Evolutionary conservation across 495 filamentous ascomycete species (phyloP).

Genomic region (Echria macrotheca): DNA sequence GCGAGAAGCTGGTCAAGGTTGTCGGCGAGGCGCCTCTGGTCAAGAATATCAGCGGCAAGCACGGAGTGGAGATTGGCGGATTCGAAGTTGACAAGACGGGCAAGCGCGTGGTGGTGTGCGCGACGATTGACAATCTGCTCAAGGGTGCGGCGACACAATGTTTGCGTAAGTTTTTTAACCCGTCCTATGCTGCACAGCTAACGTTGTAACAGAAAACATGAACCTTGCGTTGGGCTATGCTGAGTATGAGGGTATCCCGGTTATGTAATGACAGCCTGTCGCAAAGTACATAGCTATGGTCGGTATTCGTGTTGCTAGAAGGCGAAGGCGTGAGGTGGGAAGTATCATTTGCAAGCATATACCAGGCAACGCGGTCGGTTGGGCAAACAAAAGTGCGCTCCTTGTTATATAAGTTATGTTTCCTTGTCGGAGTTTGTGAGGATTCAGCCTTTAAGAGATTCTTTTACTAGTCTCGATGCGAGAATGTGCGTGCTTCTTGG

Average conservation of each 20-base stretch:
- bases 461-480: no score
- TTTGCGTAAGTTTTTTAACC: constrained; percentile 59
- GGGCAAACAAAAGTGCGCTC: no score
- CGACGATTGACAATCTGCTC: constrained; percentile 95
- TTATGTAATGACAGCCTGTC: constrained; percentile 30
- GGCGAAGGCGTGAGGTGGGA: no score
- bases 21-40: constrained; percentile 82
- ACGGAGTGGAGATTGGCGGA: constrained; percentile 91
- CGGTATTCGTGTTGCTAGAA: no score
- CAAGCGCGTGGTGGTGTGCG: constrained; percentile 88
- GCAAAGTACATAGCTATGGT: no score
- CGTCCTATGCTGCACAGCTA: constrained; percentile 15
- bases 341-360: no score
- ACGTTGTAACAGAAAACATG: constrained; percentile 73
- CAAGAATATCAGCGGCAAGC: constrained; percentile 82
- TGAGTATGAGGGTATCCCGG: constrained; percentile 87
- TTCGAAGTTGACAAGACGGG: constrained; percentile 86
- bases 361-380: no score
- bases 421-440: no score
- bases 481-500: no score
- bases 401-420: no score
- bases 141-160: constrained; percentile 98
- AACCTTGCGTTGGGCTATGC: constrained; percentile 90
- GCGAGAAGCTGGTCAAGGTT: constrained; percentile 90
- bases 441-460: no score